Evolutionary conservation across 2,329 filamentous ascomycete species (phyloP), one percentile per base, ranked within the genome.

Genomic region (Ophiosphaerella korrae): DNA sequence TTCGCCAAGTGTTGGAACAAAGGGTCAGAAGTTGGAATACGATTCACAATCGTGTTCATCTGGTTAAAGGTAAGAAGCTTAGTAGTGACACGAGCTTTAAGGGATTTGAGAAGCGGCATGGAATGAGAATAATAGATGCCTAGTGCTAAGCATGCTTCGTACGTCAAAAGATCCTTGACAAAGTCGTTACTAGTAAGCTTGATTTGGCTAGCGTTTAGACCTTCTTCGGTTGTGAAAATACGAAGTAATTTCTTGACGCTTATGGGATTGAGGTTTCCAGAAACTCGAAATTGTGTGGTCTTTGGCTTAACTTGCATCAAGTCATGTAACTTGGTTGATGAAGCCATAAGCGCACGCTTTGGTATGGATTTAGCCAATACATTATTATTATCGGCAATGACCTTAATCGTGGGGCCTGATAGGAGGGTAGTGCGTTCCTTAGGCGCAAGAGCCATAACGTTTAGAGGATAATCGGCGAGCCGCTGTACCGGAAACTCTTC

Each of bases 1-100:
- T 53, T 39, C 2, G 45, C 45, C 7, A 35, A 32, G 39, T 53
- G 33, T 37, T 49, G 37, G 2, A 53, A 39, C n/a, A 53, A 18
- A 16, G 45, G 45, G n/a, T 53, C 46, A 16, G 41, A 23, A 23
- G 34, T 16, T 2, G 18, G 41, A 8, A 38, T 14, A 41, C 37
- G 50, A 31, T 42, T 38, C 3, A 52, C 7, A 9, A 48, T 21
- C 2, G 40, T 48, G 18, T 48, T 40, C 35, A 39, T n/a, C 23
- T 52, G 44, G 6, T 42, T 36, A 7, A 32, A 24, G n/a, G 39
- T 34, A 13, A 52, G 26, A 23, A 23, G 16, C 3, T 34, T 34
- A 14, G 39, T 18, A 16, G 37, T 41, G 9, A 44, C 24, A 26
- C 42, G n/a, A 8, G 41, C 41, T 16, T 45, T 24, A 18, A 49